phyloP scores from a whole-genome alignment of 768 basidiomycete species.

The Scleroderma citrinum region DNA sequence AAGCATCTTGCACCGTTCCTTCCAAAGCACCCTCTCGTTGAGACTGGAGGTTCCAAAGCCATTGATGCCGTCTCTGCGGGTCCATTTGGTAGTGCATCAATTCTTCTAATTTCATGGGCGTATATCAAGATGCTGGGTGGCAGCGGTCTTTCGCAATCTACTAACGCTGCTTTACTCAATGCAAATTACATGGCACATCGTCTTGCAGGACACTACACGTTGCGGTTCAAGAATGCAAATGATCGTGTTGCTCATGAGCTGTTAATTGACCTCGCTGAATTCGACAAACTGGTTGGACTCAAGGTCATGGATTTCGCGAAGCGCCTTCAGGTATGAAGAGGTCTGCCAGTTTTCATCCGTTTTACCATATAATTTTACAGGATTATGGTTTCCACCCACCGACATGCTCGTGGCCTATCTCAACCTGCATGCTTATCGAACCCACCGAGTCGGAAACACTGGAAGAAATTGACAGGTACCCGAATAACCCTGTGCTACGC shows the following conservation, averaged over 20 bases:
- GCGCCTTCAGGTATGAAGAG: conserved; percentile 71
- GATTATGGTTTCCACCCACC: conserved; percentile 96
- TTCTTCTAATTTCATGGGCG: conserved; percentile 96
- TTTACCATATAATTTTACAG: conserved; percentile 28
- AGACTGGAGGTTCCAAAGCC: conserved; percentile 57
- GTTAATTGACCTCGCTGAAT: conserved; percentile 91
- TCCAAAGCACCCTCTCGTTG: conserved; percentile 76
- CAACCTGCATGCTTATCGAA: conserved; percentile 96
- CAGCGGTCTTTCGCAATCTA: conserved; percentile 76
- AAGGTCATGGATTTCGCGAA: conserved; percentile 98
- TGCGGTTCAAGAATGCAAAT: conserved; percentile 87
- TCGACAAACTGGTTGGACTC: conserved; percentile 81
- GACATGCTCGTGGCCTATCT: conserved; percentile 97
- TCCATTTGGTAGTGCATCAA: conserved; percentile 92
- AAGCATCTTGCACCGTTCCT: conserved; percentile 93
- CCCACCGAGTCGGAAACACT: conserved; percentile 95
- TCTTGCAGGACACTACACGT: conserved; percentile 74
- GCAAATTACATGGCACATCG: conserved; percentile 97
- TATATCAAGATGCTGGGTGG: conserved; percentile 99
- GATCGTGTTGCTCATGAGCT: conserved; percentile 94
- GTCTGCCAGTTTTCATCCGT: neutral
- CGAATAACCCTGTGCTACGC: neutral
- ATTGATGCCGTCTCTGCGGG: conserved; percentile 89
- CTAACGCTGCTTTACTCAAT: conserved; percentile 83
- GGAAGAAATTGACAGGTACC: conserved; percentile 83